Conservation (phyloP, 768 basidiomycete genomes). For the Leccinum longicurvipes region DNA sequence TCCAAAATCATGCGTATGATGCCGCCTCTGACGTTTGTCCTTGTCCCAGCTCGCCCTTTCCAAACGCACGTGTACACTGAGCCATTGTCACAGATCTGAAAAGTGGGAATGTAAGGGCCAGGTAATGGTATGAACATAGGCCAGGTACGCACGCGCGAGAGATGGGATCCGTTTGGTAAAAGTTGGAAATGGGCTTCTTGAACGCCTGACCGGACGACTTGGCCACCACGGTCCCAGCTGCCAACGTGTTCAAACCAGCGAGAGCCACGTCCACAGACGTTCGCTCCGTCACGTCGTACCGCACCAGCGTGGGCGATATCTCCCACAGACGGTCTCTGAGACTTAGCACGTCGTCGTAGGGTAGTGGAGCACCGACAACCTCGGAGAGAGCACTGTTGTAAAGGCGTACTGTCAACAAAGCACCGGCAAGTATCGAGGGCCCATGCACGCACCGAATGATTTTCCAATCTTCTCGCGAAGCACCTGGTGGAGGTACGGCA, state of each 20-base stretch:
- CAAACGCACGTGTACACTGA: constrained; percentile 85
- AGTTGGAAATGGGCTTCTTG: constrained; percentile 82
- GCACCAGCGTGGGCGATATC: constrained; percentile 83
- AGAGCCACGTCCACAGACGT: constrained; percentile 72
- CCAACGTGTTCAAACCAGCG: constrained; percentile 62
- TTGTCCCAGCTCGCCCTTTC: constrained; percentile 51
- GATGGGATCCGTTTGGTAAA: constrained; percentile 95
- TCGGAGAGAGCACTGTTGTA: constrained; percentile 78
- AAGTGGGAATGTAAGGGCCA: background rate
- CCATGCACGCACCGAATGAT: constrained; percentile 67
- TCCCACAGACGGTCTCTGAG: constrained; percentile 96
- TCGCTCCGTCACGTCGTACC: constrained; percentile 78
- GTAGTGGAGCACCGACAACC: constrained; percentile 71
- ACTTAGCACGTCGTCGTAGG: constrained; percentile 83
- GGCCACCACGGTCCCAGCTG: constrained; percentile 45
- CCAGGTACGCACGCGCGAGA: constrained; percentile 77
- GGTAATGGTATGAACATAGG: background rate
- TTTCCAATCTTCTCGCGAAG: constrained; percentile 96
- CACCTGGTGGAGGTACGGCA: constrained; percentile 93
- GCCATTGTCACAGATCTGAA: constrained; percentile 92
- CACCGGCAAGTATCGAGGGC: background rate
- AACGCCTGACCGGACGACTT: constrained; percentile 62
- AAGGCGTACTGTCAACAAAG: background rate
- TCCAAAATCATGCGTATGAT: constrained; percentile 15
- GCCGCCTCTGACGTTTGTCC: background rate